Evolutionary conservation across 2,329 filamentous ascomycete genomes (phyloP).

Genomic region (Cladosporium sp.): DNA sequence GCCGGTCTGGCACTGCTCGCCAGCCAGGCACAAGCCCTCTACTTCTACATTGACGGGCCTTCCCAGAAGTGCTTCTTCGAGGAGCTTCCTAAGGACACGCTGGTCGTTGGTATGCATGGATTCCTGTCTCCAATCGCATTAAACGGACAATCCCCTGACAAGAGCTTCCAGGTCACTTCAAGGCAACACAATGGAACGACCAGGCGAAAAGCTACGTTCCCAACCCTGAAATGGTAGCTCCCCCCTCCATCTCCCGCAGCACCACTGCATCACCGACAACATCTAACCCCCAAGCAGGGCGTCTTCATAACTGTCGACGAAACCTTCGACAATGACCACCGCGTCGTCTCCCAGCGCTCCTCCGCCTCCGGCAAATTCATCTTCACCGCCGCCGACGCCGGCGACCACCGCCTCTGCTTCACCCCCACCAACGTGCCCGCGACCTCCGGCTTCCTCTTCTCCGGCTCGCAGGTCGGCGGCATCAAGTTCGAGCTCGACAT

Average conservation of each 20-base stretch:
- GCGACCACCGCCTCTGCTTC: conserved; percentile 94
- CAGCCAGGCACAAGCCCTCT: conserved; percentile 69
- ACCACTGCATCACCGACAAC: not conserved
- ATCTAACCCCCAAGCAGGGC: conserved; percentile 35
- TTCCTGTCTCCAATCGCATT: not conserved
- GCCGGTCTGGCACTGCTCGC: conserved; percentile 35
- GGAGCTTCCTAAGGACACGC: conserved; percentile 92
- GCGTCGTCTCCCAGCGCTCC: conserved; percentile 83
- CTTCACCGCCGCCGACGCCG: conserved; percentile 89
- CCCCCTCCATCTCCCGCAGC: not conserved
- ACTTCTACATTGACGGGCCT: conserved; percentile 89
- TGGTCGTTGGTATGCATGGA: conserved; percentile 68
- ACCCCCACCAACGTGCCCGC: conserved; percentile 70
- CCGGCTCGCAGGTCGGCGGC: conserved; percentile 60
- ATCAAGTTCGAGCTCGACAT: conserved; percentile 83
- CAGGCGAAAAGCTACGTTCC: conserved; percentile 60
- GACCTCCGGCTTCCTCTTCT: conserved; percentile 64
- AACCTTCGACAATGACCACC: conserved; percentile 95
- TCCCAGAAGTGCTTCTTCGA: conserved; percentile 95
- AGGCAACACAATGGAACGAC: conserved; percentile 76
- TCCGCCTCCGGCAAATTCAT: conserved; percentile 76
- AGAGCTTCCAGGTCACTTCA: conserved; percentile 63
- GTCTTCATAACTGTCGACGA: conserved; percentile 95
- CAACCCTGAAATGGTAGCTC: conserved; percentile 53
- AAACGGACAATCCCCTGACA: not conserved